phyloP scores from a whole-genome alignment of 345 rosid genomes.

The Rhizophora apiculata region DNA sequence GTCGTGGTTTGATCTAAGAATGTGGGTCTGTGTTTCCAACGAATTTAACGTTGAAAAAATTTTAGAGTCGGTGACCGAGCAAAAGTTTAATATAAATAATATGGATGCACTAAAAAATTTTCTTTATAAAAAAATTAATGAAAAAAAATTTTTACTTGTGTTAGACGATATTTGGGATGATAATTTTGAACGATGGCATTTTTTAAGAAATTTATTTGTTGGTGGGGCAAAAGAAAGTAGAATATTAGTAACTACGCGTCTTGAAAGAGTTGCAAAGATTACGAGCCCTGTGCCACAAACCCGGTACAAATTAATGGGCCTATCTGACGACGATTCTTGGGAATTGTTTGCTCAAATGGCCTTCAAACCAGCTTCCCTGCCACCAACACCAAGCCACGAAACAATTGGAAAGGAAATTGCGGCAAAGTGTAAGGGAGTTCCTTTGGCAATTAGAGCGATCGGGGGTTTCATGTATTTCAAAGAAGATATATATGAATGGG shows the following conservation, averaged over 20 bases:
- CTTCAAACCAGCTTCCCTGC: background rate
- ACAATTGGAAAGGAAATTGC: slow-evolving; percentile 15
- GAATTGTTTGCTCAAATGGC: slow-evolving; percentile 16
- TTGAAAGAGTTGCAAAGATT: slow-evolving; percentile 16
- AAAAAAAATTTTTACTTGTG: slow-evolving; percentile 17
- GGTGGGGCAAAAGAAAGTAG: slow-evolving; percentile 19
- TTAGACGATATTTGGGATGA: slow-evolving; percentile 30
- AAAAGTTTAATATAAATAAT: background rate
- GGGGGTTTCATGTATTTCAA: slow-evolving; percentile 9
- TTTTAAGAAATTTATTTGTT: slow-evolving; percentile 5
- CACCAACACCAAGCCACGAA: background rate
- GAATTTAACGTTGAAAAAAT: slow-evolving; percentile 17
- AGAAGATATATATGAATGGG: slow-evolving; percentile 19
- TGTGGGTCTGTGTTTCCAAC: slow-evolving; percentile 6
- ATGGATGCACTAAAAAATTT: slow-evolving; percentile 10
- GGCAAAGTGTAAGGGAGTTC: slow-evolving; percentile 11
- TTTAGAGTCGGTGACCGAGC: slow-evolving; percentile 8
- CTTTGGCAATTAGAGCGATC: slow-evolving; percentile 16
- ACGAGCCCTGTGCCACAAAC: background rate
- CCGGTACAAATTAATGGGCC: slow-evolving; percentile 1
- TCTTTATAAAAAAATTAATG: background rate
- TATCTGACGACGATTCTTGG: slow-evolving; percentile 15
- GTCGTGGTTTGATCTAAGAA: slow-evolving; percentile 9
- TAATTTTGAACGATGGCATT: slow-evolving; percentile 8
- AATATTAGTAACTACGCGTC: slow-evolving; percentile 22